Evolutionary conservation across 176 grass and related monocot genomes (phyloP).

Genomic region (Eragrostis curvula): DNA sequence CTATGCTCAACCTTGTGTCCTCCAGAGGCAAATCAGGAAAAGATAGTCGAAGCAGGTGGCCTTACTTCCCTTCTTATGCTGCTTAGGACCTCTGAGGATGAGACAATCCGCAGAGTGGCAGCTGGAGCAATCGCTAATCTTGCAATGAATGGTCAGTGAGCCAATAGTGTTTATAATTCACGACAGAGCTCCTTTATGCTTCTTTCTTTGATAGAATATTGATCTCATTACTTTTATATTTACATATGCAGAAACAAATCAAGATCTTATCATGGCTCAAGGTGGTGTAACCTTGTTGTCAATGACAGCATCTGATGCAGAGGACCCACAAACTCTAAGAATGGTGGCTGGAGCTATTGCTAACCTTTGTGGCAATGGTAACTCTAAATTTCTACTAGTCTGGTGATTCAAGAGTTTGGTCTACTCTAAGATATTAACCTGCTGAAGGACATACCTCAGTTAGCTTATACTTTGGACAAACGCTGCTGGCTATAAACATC

Average conservation of each 20-base stretch:
- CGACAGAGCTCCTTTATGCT: constrained; percentile 9
- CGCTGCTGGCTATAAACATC: background rate
- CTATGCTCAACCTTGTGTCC: constrained; percentile 29
- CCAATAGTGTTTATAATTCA: constrained; percentile 33
- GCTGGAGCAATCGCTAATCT: constrained; percentile 99
- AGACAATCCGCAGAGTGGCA: constrained; percentile 90
- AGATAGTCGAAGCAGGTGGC: constrained; percentile 98
- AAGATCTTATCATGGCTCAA: constrained; percentile 99
- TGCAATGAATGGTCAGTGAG: constrained; percentile 93
- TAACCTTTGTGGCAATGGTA: constrained; percentile 99
- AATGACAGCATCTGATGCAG: constrained; percentile 94
- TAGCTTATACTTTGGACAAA: background rate
- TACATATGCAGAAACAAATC: constrained; percentile 83
- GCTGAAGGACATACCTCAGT: background rate
- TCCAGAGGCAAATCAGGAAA: constrained; percentile 99
- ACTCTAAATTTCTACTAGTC: constrained; percentile 35
- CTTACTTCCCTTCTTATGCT: constrained; percentile 86
- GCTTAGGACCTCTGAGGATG: constrained; percentile 94
- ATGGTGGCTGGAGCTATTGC: constrained; percentile 99
- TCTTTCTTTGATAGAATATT: constrained; percentile 25
- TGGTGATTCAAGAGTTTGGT: constrained; percentile 5
- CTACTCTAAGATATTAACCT: constrained; percentile 14
- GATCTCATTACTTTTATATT: constrained; percentile 32
- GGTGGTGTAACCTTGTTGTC: constrained; percentile 88
- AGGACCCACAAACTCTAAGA: constrained; percentile 95